Evolutionary conservation across 768 basidiomycete species (phyloP), one percentile per base, ranked within the genome.

Genomic region (Xanthoconium purpureum): DNA sequence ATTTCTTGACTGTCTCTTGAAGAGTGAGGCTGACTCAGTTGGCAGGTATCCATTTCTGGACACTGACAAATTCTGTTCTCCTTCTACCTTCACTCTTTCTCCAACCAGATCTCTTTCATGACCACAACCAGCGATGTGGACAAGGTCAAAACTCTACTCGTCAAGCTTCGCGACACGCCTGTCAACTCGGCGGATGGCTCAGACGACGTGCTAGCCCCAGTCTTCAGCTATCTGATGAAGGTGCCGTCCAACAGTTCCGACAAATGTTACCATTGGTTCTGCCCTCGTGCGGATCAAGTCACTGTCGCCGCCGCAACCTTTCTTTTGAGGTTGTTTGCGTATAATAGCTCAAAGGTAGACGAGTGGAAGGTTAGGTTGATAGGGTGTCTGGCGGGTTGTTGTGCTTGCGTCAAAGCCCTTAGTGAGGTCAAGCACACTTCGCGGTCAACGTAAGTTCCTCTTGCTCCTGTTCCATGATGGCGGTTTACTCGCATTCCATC

Each of bases 251-350:
- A 70, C 45, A 60, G 72, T 33, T 66, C 68, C 43, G 77, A 78
- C 47, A 70, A 73, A 33, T 58, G 57, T 32, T 56, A 80, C 51
- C 94, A 97, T 64, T 95, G 92, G 91, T 95, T 89, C 68, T 97
- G 94, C 70, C 69, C 74, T 30, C 78, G 79, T 37, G 87, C 85
- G 5, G 73, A 80, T 33, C 67, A 77, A 10, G 73, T 82, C 35
- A 84, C 81, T 0, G 70, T 79, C 10, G 86, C 83, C 55, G 83
- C 87, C 2, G 91, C 94, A 0, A 85, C 84, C 0, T 97, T 94
- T 73, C 79, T 91, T 47, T 75, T 96, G 37, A 83, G 93, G 49
- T 71, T 97, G 38, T 87, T 89, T 67, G 93, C 93, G 11, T 97
- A 92, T 63, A 74, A 80, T 50, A 80, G 82, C 48, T 70, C 75